Percentiles rank a stretch among this genome's conserved stretches.
These are phyloP conservation scores for Penicillium antarcticum DNA, from an alignment of 495 filamentous ascomycete genomes.

Conservation along the genomic window DNA sequence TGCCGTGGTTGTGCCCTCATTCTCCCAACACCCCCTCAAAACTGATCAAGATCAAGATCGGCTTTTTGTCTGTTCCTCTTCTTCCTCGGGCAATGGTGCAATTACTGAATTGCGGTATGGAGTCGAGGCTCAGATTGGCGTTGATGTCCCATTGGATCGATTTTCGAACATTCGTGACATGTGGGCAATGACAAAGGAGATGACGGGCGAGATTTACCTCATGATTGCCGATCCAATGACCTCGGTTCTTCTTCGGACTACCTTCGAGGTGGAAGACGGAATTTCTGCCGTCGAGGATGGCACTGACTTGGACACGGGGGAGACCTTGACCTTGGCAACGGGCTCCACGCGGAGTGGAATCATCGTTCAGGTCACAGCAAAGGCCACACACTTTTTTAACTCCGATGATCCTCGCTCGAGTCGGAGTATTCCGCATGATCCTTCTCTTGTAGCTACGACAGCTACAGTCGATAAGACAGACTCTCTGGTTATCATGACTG, in stretches of 20 bases:
- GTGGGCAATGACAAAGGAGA: conserved; percentile 47
- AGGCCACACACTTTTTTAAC: conserved; percentile 39
- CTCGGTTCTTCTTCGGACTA: conserved; percentile 34
- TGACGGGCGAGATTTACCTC: conserved; percentile 35
- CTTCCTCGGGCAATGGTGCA: conserved; percentile 48
- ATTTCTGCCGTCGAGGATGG: conserved; percentile 36
- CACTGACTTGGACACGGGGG: conserved; percentile 47
- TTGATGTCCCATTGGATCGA: conserved; percentile 48
- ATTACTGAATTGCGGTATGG: conserved; percentile 71
- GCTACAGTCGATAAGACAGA: conserved; percentile 28
- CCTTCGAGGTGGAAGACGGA: conserved; percentile 28
- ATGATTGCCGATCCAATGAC: conserved; percentile 40
- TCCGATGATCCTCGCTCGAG: conserved; percentile 15
- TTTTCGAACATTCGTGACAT: conserved; percentile 37
- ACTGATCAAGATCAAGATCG: conserved; percentile 27
- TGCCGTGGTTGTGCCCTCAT: conserved; percentile 49
- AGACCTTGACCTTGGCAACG: conserved; percentile 62
- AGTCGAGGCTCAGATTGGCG: conserved; percentile 60
- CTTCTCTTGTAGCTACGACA: conserved; percentile 18
- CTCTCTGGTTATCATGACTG: conserved; percentile 25
- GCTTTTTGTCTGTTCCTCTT: conserved; percentile 40
- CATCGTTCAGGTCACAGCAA: conserved; percentile 57
- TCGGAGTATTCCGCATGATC: conserved; percentile 14
- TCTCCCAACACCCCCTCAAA: conserved; percentile 12
- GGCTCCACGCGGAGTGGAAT: conserved; percentile 32